Evolutionary conservation across 1,284 basidiomycete species (phyloP), one percentile per base, ranked within the genome.

Genomic region (Hemileccinum hortonii): DNA sequence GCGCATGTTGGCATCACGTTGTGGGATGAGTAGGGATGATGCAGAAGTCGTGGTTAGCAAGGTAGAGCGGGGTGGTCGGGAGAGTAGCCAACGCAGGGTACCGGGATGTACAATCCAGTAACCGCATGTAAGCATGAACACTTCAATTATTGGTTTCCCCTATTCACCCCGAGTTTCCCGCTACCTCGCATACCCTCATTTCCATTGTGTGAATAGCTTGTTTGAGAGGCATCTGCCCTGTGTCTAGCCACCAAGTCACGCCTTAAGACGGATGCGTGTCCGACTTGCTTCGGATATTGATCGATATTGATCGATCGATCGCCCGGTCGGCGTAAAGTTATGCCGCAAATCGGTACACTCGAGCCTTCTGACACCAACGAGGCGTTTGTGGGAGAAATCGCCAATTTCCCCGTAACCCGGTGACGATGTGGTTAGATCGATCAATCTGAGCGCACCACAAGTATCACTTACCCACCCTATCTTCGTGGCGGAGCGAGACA

Each of bases 1-100:
- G 22, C 55, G 52, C 51, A 57, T 61, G 56, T 46, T 69, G 47
- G 48, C 53, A 42, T 57, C 48, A 42, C 57, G 66, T 43, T 65
- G 64, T 54, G 62, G 66, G 22, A 57, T 69, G 65, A 53, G 41
- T 32, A 56, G 30, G 40, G 46, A 42, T 33, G 65, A 69, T 48
- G 64, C 65, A 30, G 64, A 59, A 16, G 32, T 21, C 22, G 49
- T 61, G 53, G 64, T 48, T 35, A 45, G 50, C 48, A 63, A 35
- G 38, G 53, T 65, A 37, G 62, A 64, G 42, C 53, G 50, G 42
- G 39, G 51, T 15, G 47, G 21, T 26, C 11, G 26, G 40, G 38
- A 50, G 33, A 42, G 35, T 4, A 18, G 43, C 12, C 54, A 24
- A 21, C 40, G 36, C 24, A 63, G 46, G 29, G 21, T 29, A n/a